These are phyloP conservation scores for Barbatosphaeria neglecta DNA, from an alignment of 495 filamentous ascomycete species.

Conservation along the genomic window DNA sequence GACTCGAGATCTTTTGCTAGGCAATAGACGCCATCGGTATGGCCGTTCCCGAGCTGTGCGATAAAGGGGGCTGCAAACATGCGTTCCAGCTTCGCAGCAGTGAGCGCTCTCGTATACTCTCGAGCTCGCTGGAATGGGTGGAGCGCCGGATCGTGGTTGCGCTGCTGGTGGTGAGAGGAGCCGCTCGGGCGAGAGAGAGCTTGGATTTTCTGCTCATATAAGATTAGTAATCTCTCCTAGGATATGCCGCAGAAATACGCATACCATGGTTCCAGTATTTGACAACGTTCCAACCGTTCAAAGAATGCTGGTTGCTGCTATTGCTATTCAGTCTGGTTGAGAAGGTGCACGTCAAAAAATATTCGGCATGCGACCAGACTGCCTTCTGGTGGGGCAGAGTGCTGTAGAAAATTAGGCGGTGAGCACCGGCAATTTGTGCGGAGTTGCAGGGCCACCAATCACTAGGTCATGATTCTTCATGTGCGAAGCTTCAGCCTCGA, in stretches of 20 bases:
- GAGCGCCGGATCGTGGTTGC: slow-evolving; percentile 74
- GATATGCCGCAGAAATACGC: too few relatives aligned
- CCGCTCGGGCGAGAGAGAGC: slow-evolving; percentile 60
- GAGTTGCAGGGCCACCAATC: background rate
- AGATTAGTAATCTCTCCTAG: too few relatives aligned
- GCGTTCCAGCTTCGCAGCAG: slow-evolving; percentile 76
- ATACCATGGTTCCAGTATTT: background rate
- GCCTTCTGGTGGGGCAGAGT: background rate
- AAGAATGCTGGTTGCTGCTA: background rate
- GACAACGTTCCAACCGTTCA: background rate
- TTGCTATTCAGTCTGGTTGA: too few relatives aligned
- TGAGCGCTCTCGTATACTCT: slow-evolving; percentile 63
- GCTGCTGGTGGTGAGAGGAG: slow-evolving; percentile 42
- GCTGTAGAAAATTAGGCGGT: background rate
- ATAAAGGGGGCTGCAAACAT: slow-evolving; percentile 80
- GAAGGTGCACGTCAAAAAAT: background rate
- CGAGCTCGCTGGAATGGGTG: slow-evolving; percentile 82
- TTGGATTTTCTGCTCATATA: slow-evolving; percentile 65
- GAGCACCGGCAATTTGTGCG: background rate
- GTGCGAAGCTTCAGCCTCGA: too few relatives aligned
- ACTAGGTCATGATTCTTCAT: background rate
- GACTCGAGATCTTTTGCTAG: slow-evolving; percentile 60
- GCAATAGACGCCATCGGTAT: slow-evolving; percentile 77
- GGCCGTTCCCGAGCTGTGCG: slow-evolving; percentile 66
- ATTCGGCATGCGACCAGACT: background rate